A percentile compares a stretch with the other conserved stretches of the same genome.
Evolutionary conservation across 345 rosid species (phyloP).

Genomic region (Mallotus nudiflorus): DNA sequence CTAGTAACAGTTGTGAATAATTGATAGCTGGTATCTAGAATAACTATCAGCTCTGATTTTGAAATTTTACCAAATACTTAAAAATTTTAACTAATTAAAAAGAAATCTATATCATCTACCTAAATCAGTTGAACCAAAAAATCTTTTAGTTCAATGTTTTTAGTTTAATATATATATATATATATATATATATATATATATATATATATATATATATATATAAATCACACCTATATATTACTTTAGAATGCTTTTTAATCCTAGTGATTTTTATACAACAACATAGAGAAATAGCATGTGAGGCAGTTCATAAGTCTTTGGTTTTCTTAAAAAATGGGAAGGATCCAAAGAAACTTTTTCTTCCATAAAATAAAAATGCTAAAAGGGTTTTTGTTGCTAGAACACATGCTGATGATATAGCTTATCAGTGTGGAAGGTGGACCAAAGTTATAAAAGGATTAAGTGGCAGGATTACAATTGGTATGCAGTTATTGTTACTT

Average conservation of each 20-base stretch:
- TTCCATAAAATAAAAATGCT: slow-evolving; percentile 68
- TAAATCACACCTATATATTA: too few species aligned
- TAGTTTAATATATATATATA: too few species aligned
- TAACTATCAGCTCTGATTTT: too few species aligned
- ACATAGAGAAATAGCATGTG: slow-evolving; percentile 72
- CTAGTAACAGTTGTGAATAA: too few species aligned
- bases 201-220: too few species aligned
- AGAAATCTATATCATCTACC: too few species aligned
- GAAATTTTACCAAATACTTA: too few species aligned
- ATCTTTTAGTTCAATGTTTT: too few species aligned
- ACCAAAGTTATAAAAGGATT: slow-evolving; percentile 60
- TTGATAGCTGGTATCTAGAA: too few species aligned
- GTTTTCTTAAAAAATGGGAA: slow-evolving; percentile 86
- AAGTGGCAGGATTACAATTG: slow-evolving; percentile 77
- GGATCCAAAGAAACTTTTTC: slow-evolving; percentile 45
- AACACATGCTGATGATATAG: slow-evolving; percentile 84
- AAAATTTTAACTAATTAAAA: too few species aligned
- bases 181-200: too few species aligned
- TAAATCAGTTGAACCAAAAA: too few species aligned
- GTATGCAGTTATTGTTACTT: slow-evolving; percentile 43
- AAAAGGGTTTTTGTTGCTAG: slow-evolving; percentile 70
- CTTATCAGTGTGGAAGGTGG: slow-evolving; percentile 96
- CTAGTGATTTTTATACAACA: slow-evolving; percentile 39
- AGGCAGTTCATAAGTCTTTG: slow-evolving; percentile 86
- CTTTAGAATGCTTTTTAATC: neutral